phyloP scores from a whole-genome alignment of 176 grass and related monocot genomes.

The Zea luxurians region DNA sequence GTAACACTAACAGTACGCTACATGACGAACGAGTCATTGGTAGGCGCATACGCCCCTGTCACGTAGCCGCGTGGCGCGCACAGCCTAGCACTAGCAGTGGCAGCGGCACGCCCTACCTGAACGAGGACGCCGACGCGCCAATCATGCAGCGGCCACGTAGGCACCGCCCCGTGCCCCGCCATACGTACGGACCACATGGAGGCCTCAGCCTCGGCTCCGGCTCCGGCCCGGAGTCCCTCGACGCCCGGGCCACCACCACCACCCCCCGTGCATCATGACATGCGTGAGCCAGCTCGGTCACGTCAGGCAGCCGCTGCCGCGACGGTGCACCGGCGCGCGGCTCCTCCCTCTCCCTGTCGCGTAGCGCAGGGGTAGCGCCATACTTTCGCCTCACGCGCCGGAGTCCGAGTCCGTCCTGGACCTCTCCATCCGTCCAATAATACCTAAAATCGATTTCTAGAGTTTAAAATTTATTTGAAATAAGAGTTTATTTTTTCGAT shows the following conservation, averaged over 20 bases:
- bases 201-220: neutral
- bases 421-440: too few species aligned
- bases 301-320: neutral
- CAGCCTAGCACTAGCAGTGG: neutral
- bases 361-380: conserved; percentile 33
- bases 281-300: neutral
- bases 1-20: neutral
- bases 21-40: conserved; percentile 11
- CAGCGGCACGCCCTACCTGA: conserved; percentile 25
- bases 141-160: conserved; percentile 47
- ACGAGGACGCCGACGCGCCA: conserved; percentile 31
- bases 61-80: conserved; percentile 29
- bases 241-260: neutral
- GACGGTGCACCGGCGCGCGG: conserved; percentile 18
- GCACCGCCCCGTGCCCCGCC: conserved; percentile 29
- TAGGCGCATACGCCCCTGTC: conserved; percentile 34
- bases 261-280: neutral
- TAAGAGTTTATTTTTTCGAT: too few species aligned
- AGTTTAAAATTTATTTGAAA: too few species aligned
- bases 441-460: too few species aligned
- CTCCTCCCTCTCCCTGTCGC: neutral
- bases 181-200: conserved; percentile 45
- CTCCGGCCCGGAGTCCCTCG: neutral
- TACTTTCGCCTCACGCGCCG: conserved; percentile 18
- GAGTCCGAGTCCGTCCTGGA: neutral